Evolutionary conservation across 805 yeast genomes (phyloP), one percentile per base, ranked within the genome.

Genomic region (Metschnikowia hibisci): DNA sequence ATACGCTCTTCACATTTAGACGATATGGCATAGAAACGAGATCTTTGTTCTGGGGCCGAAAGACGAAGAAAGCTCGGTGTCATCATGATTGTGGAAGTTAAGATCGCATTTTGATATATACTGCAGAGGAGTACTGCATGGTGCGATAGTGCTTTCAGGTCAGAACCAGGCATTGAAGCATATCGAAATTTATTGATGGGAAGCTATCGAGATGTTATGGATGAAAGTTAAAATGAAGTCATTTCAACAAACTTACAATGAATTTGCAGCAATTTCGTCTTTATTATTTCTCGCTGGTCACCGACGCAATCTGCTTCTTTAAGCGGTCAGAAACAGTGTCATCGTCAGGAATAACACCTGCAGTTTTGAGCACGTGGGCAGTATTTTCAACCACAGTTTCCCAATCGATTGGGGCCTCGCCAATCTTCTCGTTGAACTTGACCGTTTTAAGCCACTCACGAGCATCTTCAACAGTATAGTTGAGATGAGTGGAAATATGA

Each of bases 381-480:
- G 95, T 86, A 48, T 80, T 78, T 10, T 52, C 59, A 7, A 78
- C 71, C 7, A 84, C 74, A 9, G 56, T 62, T 4, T 69, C 64
- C 64, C 78, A 78, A 42, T 85, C 76, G 13, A 75, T 58, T 1
- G 66, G 61, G 10, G 37, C 50, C 23, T 41, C 39, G 0, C 73
- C 78, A 13, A 76, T 57, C 10, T 60, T 43, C 34, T 73, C 67
- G 30, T 72, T 63, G 63, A 88, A 89, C 50, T 69, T 55, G 6
- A 89, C 96, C 0, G 95, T 85, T 51, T 82, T 74, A 47, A 84
- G 69, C 97, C 97, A 89, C 47, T 78, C 84, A 18, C 69, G 63
- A 7, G 96, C 95, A 61, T 89, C 96, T 37, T 75, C 85, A 41
- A 73, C 72, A 0, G 86, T 64, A 66, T 89, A 89, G 62, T 87